Evolutionary conservation across 192 early-diverging fungal genomes (phyloP), one percentile per base, ranked within the genome.

Genomic region (Coemansia sp.): DNA sequence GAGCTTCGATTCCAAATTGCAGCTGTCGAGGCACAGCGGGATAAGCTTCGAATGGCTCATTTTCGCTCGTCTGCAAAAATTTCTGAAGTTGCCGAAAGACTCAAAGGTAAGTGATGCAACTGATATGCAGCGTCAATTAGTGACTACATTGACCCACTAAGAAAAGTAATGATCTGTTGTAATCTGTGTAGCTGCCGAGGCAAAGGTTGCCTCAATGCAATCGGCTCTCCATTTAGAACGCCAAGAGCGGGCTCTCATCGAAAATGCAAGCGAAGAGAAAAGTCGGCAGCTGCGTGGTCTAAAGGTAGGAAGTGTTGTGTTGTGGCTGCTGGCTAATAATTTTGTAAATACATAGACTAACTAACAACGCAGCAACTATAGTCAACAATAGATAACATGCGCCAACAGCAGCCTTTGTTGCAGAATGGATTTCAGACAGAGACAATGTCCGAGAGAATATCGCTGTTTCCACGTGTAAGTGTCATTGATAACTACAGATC

Each of bases 211-310:
- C 12, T 59, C 64, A 9, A 22, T 59, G 18, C 64, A 67, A 27
- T 38, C 47, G 40, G 56, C 71, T 1, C 53, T 73, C 2, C 13
- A 54, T n/a, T 19, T 41, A 17, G 71, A 73, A 49, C 50, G 71
- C 14, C 71, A 61, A 18, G 61, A 67, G 21, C 60, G 61, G 15
- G 50, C 64, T 14, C 18, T 64, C 6, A 58, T 44, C 1, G 53
- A 64, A 4, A 61, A 71, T 1, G 63, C 72, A 44, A 21, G 83
- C 15, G 72, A 80, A 15, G 81, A 83, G 24, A 83, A 78, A 24
- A 59, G 42, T 22, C 61, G 81, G n/a, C 83, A 82, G 42, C 55
- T 86, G 15, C 73, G 80, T 19, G 82, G 69, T 37, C 44, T 82
- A 17, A 82, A 83, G 64, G 80, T 66, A 53, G 43, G 55, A 41